Percentiles rank a stretch among this genome's conserved stretches.
These are phyloP conservation scores for Fagopyrum tataricum DNA, from an alignment of 148 eudicot genomes.

Conservation along the genomic window DNA sequence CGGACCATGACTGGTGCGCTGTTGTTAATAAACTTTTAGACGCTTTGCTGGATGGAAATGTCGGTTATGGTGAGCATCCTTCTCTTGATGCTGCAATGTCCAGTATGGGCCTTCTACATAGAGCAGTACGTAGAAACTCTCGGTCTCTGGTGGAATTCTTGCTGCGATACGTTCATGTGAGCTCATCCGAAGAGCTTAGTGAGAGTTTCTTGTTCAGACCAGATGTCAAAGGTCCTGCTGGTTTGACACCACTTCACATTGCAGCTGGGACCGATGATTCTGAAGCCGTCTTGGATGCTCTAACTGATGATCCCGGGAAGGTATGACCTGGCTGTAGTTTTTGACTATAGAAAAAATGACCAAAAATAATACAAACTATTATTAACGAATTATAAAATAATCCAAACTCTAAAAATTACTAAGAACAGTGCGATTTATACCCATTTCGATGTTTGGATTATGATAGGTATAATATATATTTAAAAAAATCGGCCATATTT, in stretches of 20 bases:
- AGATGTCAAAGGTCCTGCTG: slow-evolving; percentile 72
- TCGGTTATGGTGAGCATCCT: slow-evolving; percentile 31
- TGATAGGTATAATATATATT: too few relatives aligned
- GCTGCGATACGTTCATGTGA: slow-evolving; percentile 23
- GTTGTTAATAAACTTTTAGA: slow-evolving; percentile 46
- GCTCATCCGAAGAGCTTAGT: slow-evolving; percentile 1
- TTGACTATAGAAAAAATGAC: too few relatives aligned
- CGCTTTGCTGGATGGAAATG: slow-evolving; percentile 30
- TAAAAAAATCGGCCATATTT: too few relatives aligned
- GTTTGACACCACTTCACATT: slow-evolving; percentile 85
- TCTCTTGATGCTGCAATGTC: slow-evolving; percentile 28
- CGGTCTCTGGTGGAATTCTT: slow-evolving; percentile 43
- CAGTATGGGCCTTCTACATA: slow-evolving; percentile 47
- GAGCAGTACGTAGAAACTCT: slow-evolving; percentile 48
- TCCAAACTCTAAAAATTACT: too few relatives aligned
- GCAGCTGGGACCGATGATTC: slow-evolving; percentile 67
- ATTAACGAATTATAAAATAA: too few relatives aligned
- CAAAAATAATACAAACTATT: too few relatives aligned
- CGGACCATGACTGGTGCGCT: slow-evolving; percentile 60
- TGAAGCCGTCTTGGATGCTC: slow-evolving; percentile 61
- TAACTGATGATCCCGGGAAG: slow-evolving; percentile 74
- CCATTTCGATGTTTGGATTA: too few relatives aligned
- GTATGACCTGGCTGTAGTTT: slow-evolving; percentile 20
- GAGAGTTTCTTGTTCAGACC: slow-evolving; percentile 49
- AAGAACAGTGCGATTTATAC: too few relatives aligned